Evolutionary conservation across 1,139 yeast genomes (phyloP).

Genomic region (Taiozyma onychis): DNA sequence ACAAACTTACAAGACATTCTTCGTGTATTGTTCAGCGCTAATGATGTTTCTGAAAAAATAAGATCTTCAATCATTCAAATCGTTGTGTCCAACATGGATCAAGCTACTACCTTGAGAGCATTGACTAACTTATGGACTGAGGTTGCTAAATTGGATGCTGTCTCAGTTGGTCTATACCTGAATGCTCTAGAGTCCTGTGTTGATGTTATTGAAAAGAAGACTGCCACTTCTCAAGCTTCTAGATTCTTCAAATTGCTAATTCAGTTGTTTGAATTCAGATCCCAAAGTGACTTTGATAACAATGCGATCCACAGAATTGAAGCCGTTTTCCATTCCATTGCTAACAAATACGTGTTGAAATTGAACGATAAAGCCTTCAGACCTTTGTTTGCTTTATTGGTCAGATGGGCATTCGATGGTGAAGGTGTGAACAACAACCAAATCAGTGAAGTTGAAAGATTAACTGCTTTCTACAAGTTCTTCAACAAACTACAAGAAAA

Average conservation of each 20-base stretch:
- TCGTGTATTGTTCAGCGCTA: conserved; percentile 50
- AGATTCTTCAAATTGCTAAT: conserved; percentile 66
- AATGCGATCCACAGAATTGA: conserved; percentile 82
- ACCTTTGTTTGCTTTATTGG: conserved; percentile 81
- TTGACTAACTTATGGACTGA: conserved; percentile 62
- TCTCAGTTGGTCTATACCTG: conserved; percentile 64
- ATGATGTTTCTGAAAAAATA: conserved; percentile 50
- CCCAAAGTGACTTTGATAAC: conserved; percentile 50
- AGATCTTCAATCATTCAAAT: conserved; percentile 62
- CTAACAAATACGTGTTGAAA: conserved; percentile 76
- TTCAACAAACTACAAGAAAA: conserved; percentile 79
- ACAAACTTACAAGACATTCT: conserved; percentile 63
- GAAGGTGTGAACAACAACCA: conserved; percentile 50
- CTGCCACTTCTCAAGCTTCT: conserved; percentile 67
- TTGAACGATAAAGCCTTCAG: conserved; percentile 91
- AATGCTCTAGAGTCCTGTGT: conserved; percentile 60
- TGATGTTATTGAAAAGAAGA: conserved; percentile 64
- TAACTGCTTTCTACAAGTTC: conserved; percentile 77
- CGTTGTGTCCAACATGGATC: conserved; percentile 64
- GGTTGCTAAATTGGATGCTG: conserved; percentile 37
- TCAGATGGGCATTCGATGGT: conserved; percentile 91
- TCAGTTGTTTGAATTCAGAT: conserved; percentile 65
- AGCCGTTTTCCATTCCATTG: conserved; percentile 66
- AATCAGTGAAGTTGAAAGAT: conserved; percentile 47
- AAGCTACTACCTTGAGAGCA: conserved; percentile 54